phyloP scores from a whole-genome alignment of 768 basidiomycete species.

The Trametes villosa region DNA sequence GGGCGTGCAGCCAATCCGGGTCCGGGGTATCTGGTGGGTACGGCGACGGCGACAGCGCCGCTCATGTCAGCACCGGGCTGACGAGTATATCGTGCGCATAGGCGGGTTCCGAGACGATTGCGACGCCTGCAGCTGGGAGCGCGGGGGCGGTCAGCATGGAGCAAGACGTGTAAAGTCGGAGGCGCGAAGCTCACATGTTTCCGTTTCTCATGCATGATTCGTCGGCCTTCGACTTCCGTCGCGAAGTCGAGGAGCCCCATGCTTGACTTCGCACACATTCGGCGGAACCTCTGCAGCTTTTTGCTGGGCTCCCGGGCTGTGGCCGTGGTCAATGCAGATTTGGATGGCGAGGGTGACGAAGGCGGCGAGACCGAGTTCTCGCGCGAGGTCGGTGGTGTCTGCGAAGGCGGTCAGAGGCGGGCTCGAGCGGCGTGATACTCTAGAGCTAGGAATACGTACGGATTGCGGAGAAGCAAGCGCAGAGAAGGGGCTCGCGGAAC shows the following conservation, averaged over 20 bases:
- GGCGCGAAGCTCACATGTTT: background rate
- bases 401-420: background rate
- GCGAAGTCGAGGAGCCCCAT: slow-evolving; percentile 22
- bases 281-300: slow-evolving; percentile 18
- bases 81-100: slow-evolving; percentile 6
- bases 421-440: background rate
- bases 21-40: background rate
- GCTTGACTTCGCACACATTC: slow-evolving; percentile 13
- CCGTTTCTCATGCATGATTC: slow-evolving; percentile 12
- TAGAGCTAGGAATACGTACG: slow-evolving; percentile 8
- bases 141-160: background rate
- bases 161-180: background rate
- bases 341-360: background rate
- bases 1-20: background rate
- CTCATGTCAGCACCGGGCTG: slow-evolving; percentile 5
- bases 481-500: background rate
- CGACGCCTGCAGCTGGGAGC: slow-evolving; percentile 13
- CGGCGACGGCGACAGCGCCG: background rate
- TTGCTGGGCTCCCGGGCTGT: background rate
- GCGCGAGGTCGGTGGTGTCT: background rate
- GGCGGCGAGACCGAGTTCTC: slow-evolving; percentile 8
- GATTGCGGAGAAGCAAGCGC: slow-evolving; percentile 6
- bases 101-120: slow-evolving; percentile 20
- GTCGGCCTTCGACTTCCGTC: slow-evolving; percentile 18
- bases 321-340: background rate